Conservation (phyloP, 495 filamentous ascomycete genomes). For the Tuber magnatum region DNA sequence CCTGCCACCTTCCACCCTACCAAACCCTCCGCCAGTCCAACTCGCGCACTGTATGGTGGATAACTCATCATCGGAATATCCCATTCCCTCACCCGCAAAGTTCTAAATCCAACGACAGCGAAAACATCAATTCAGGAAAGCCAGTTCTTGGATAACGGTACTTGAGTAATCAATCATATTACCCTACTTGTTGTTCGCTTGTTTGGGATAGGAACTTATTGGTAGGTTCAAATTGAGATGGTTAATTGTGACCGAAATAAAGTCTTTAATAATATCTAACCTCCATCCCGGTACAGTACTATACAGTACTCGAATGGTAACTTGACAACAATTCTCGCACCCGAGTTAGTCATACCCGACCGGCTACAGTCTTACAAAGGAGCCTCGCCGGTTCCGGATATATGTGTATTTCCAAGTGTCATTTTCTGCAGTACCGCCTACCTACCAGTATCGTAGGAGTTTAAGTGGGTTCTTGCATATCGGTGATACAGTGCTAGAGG, state of each 20-base stretch:
- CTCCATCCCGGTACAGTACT: neutral
- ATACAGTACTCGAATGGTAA: too few relatives aligned
- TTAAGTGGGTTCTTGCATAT: neutral
- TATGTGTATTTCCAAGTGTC: neutral
- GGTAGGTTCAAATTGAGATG: neutral
- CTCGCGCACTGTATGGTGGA: neutral
- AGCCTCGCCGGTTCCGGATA: neutral
- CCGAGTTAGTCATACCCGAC: neutral
- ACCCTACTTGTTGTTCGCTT: neutral
- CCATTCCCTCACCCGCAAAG: neutral
- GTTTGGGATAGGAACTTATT: neutral
- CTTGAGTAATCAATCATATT: neutral
- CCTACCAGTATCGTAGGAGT: neutral
- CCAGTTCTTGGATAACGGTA: neutral
- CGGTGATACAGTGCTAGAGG: neutral
- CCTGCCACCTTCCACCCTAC: neutral
- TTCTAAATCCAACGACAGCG: neutral
- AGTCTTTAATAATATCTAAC: neutral
- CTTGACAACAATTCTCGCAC: too few relatives aligned
- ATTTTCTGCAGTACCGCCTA: neutral
- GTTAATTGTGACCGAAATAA: neutral
- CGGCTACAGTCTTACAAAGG: neutral
- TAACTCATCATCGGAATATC: neutral
- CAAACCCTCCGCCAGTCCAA: neutral
- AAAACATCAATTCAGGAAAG: neutral